These are phyloP conservation scores for Panus rudis DNA, from an alignment of 768 basidiomycete species.

Conservation along the genomic window DNA sequence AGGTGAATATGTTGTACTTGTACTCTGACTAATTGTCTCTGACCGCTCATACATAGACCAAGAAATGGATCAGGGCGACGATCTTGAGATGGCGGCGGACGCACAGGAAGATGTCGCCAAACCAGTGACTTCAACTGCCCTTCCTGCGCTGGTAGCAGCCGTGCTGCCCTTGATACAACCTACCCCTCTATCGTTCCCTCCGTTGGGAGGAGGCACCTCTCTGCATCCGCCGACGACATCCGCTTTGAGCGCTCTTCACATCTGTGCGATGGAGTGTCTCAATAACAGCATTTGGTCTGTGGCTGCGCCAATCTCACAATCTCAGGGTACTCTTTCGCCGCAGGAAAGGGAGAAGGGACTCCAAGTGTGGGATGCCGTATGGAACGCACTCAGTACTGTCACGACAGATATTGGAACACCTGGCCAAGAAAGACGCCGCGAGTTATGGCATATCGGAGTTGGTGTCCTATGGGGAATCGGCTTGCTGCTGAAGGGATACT, in stretches of 20 bases:
- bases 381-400: conserved; percentile 52
- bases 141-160: conserved; percentile 56
- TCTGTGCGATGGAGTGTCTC: conserved; percentile 81
- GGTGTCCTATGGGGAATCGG: conserved; percentile 90
- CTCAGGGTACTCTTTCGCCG: conserved; percentile 18
- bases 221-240: conserved; percentile 87
- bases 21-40: conserved; percentile 20
- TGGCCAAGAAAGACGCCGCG: conserved; percentile 62
- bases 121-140: conserved; percentile 2
- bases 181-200: conserved; percentile 77
- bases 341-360: conserved; percentile 43
- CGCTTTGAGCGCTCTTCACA: conserved; percentile 74
- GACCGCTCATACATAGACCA: conserved; percentile 26
- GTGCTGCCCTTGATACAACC: conserved; percentile 66
- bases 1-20: conserved; percentile 5
- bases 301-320: conserved; percentile 29
- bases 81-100: background rate
- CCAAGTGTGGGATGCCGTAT: conserved; percentile 58
- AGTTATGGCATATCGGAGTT: conserved; percentile 73
- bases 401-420: conserved; percentile 49
- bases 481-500: conserved; percentile 58
- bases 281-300: conserved; percentile 84
- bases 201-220: conserved; percentile 51
- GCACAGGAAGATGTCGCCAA: background rate
- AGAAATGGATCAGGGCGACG: background rate